These are phyloP conservation scores for Penicillium concentricum DNA, from an alignment of 2,329 filamentous ascomycete genomes.

Conservation along the genomic window DNA sequence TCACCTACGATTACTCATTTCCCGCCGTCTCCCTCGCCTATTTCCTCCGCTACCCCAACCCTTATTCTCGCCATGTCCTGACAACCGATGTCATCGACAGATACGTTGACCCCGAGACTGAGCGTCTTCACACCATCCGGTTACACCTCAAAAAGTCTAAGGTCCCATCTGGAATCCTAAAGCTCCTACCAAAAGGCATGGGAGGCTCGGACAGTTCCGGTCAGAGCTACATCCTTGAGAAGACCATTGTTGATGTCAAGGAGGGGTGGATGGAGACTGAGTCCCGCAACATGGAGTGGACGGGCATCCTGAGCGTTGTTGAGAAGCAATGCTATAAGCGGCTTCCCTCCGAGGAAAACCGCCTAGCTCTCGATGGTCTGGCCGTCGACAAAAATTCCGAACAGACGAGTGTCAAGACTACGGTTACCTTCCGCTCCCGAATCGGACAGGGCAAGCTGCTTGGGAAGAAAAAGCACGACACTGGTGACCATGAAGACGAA, in stretches of 20 bases:
- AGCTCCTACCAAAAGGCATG: conserved; percentile 59
- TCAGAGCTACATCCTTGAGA: conserved; percentile 64
- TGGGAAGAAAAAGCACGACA: conserved; percentile 39
- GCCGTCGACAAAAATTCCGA: conserved; percentile 41
- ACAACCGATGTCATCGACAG: conserved; percentile 66
- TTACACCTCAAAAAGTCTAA: conserved; percentile 64
- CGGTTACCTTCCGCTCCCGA: conserved; percentile 61
- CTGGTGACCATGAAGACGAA: conserved; percentile 50
- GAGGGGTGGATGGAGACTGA: conserved; percentile 68
- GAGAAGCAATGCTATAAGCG: conserved; percentile 60
- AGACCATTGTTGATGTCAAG: conserved; percentile 59
- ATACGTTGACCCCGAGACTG: conserved; percentile 58
- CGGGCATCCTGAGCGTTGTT: conserved; percentile 62
- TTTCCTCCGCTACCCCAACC: conserved; percentile 68
- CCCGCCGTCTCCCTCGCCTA: conserved; percentile 66
- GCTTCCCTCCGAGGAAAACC: conserved; percentile 31
- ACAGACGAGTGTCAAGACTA: conserved; percentile 59
- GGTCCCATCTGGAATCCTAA: conserved; percentile 60
- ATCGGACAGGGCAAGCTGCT: conserved; percentile 59
- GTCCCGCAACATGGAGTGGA: conserved; percentile 65
- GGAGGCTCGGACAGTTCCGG: conserved; percentile 58
- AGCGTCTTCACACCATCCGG: conserved; percentile 60
- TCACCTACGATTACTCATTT: conserved; percentile 65
- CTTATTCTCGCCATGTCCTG: conserved; percentile 64
- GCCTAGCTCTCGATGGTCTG: conserved; percentile 27